Percentiles rank a stretch among this genome's conserved stretches.
Conservation (phyloP, 768 basidiomycete species). For the Rhizopogon sp. region DNA sequence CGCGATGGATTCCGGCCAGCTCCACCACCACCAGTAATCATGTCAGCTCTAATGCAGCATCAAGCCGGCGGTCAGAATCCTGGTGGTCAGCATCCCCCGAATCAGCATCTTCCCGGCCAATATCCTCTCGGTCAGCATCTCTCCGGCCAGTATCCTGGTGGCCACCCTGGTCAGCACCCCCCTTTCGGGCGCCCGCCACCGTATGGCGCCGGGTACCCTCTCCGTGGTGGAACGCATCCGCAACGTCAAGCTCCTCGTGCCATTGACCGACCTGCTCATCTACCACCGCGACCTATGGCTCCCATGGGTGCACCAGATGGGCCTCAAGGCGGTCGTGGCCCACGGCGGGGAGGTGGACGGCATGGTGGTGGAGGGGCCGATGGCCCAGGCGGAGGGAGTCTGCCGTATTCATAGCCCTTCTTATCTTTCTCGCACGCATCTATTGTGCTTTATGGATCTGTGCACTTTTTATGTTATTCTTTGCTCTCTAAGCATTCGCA, state of each 20-base stretch:
- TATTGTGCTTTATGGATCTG: conserved; percentile 2
- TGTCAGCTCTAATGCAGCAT: conserved; percentile 27
- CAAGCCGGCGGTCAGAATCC: background rate
- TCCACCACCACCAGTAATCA: conserved; percentile 20
- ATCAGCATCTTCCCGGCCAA: conserved; percentile 1
- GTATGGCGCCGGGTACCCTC: background rate
- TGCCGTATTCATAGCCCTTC: conserved; percentile 24
- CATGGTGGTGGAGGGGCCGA: conserved; percentile 7
- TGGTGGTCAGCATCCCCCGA: background rate
- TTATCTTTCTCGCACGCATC: background rate
- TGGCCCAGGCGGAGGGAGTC: conserved; percentile 13
- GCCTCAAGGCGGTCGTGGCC: conserved; percentile 6
- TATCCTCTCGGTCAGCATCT: conserved; percentile 7
- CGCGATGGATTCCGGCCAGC: conserved; percentile 13
- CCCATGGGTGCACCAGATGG: conserved; percentile 11
- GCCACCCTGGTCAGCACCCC: conserved; percentile 3
- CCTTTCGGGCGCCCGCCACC: conserved; percentile 1
- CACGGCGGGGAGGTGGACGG: conserved; percentile 16
- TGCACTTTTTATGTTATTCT: background rate
- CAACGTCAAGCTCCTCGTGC: background rate
- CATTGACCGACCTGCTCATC: conserved; percentile 6
- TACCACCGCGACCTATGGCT: conserved; percentile 17
- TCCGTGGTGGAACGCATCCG: background rate
- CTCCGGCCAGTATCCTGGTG: conserved; percentile 6
- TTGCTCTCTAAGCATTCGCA: background rate